Evolutionary conservation across 768 basidiomycete genomes (phyloP).

Genomic region (Boletus pseudopeckii): DNA sequence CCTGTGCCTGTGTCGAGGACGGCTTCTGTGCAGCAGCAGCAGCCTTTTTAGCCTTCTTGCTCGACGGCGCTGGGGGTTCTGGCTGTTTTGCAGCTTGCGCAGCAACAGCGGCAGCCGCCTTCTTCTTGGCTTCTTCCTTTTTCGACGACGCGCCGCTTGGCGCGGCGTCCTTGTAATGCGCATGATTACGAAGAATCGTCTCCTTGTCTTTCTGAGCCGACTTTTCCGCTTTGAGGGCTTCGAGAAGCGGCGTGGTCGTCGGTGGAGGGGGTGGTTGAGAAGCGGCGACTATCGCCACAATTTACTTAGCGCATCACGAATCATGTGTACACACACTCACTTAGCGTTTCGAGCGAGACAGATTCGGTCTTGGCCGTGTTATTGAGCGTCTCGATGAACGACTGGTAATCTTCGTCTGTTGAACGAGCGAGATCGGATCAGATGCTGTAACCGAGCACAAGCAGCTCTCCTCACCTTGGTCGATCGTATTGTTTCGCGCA

Average conservation of each 20-base stretch:
- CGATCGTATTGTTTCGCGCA: constrained; percentile 80
- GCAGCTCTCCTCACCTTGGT: constrained; percentile 41
- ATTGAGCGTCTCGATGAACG: constrained; percentile 76
- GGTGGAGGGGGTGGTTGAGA: constrained; percentile 57
- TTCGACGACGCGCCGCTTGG: constrained; percentile 28
- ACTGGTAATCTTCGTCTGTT: constrained; percentile 78
- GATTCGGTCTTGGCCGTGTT: constrained; percentile 49
- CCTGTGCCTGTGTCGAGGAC: constrained; percentile 7
- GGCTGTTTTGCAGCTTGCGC: constrained; percentile 30
- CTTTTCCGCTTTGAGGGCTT: constrained; percentile 82
- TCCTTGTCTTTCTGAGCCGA: constrained; percentile 68
- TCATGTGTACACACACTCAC: not conserved
- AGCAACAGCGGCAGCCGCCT: constrained; percentile 16
- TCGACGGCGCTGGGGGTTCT: constrained; percentile 24
- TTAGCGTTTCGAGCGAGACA: constrained; percentile 57
- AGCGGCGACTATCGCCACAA: constrained; percentile 51
- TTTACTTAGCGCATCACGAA: not conserved
- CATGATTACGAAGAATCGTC: constrained; percentile 65
- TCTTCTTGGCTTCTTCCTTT: constrained; percentile 42
- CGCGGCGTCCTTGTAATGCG: constrained; percentile 60
- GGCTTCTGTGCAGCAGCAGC: constrained; percentile 23
- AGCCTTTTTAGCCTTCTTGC: constrained; percentile 37
- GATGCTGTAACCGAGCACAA: not conserved
- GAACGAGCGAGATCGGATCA: not conserved
- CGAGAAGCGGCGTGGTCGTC: constrained; percentile 87